Percentiles rank a stretch among this genome's conserved stretches.
Evolutionary conservation across 129 eudicot genomes (phyloP).

Genomic region (Pseudognaphalium luteoalbum): DNA sequence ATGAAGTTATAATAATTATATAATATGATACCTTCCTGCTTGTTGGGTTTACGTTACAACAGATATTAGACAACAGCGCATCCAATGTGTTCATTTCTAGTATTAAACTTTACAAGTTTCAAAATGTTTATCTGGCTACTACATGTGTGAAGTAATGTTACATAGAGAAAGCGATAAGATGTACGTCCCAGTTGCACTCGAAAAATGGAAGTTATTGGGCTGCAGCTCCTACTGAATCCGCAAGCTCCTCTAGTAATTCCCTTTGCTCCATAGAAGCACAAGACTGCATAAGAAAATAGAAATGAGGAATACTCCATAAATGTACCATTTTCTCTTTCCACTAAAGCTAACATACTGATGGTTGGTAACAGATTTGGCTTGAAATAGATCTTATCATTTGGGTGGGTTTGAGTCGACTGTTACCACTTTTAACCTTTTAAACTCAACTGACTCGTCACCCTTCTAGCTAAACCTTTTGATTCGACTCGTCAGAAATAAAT

Average conservation of each 20-base stretch:
- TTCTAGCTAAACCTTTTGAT: background rate
- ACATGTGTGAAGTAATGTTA: constrained; percentile 4
- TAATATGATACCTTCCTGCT: background rate
- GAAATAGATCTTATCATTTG: too few relatives aligned
- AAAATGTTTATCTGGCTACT: background rate
- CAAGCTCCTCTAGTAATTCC: constrained; percentile 90
- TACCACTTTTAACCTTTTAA: too few relatives aligned
- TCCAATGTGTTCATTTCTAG: background rate
- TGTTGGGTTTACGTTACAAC: background rate
- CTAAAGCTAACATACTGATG: background rate
- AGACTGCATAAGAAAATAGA: constrained; percentile 51
- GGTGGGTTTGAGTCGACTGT: background rate
- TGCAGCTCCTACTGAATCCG: constrained; percentile 57
- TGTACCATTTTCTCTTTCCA: background rate
- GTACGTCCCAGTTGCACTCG: background rate
- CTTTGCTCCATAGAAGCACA: constrained; percentile 81
- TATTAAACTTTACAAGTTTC: constrained; percentile 13
- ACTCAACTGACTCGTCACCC: background rate
- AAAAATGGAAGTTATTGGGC: constrained; percentile 31
- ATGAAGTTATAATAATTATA: background rate
- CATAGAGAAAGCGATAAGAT: constrained; percentile 1
- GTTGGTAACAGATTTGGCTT: background rate
- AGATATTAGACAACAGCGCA: background rate
- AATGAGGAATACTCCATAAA: background rate
- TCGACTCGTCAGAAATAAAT: background rate